Percentiles rank a stretch among this genome's conserved stretches.
These are phyloP conservation scores for Aspergillus steynii DNA, from an alignment of 495 filamentous ascomycete species.

Conservation along the genomic window DNA sequence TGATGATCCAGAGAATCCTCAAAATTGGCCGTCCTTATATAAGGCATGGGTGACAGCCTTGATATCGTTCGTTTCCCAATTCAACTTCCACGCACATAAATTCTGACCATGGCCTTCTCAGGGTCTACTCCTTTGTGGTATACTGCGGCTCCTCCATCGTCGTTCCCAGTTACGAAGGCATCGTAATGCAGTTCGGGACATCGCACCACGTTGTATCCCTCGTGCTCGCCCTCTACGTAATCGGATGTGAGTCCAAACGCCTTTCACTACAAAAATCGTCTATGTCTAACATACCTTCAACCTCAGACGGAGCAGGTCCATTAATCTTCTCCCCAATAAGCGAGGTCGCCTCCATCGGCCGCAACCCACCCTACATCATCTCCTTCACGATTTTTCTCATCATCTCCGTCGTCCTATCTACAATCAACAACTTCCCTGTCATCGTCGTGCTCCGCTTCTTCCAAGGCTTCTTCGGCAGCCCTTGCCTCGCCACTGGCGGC, in stretches of 20 bases:
- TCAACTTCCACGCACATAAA: neutral
- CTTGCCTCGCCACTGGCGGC: constrained; percentile 51
- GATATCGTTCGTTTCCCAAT: neutral
- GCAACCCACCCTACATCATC: constrained; percentile 46
- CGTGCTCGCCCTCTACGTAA: constrained; percentile 1
- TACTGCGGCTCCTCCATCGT: constrained; percentile 4
- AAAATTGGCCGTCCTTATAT: neutral
- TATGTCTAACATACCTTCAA: neutral
- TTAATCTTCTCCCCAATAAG: constrained; percentile 44
- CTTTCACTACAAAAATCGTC: neutral
- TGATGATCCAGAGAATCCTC: constrained; percentile 5
- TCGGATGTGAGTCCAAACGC: constrained; percentile 1
- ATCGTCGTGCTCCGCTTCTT: constrained; percentile 49
- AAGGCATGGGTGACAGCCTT: neutral
- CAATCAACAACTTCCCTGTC: constrained; percentile 34
- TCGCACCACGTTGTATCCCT: neutral
- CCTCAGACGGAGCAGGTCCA: constrained; percentile 26
- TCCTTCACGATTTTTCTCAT: constrained; percentile 47
- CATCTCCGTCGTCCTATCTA: constrained; percentile 32
- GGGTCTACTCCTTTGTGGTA: constrained; percentile 3
- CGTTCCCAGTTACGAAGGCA: neutral
- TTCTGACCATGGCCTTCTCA: neutral
- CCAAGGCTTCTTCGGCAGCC: constrained; percentile 49
- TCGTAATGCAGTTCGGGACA: neutral
- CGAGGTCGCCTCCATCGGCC: constrained; percentile 47